Evolutionary conservation across 768 basidiomycete genomes (phyloP).

Genomic region (Trametes punicea): DNA sequence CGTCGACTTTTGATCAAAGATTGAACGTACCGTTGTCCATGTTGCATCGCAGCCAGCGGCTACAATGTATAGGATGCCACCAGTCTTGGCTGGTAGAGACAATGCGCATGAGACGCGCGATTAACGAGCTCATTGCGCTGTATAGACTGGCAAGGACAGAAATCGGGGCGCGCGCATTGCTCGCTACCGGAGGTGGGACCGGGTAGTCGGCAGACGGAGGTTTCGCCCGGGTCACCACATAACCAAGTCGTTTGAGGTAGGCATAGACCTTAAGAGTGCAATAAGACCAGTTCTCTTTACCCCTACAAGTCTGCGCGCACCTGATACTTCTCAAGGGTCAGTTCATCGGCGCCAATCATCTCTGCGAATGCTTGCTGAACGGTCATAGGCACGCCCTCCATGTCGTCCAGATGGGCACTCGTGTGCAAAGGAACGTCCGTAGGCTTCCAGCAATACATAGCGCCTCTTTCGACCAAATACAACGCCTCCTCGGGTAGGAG

Average conservation of each 20-base stretch:
- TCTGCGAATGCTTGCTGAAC: slow-evolving; percentile 88
- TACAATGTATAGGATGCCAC: slow-evolving; percentile 61
- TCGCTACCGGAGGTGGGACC: slow-evolving; percentile 37
- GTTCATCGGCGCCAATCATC: slow-evolving; percentile 74
- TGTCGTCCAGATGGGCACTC: slow-evolving; percentile 31
- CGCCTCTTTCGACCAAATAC: slow-evolving; percentile 89
- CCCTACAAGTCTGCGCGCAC: slow-evolving; percentile 37
- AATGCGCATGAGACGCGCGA: slow-evolving; percentile 31
- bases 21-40: slow-evolving; percentile 49
- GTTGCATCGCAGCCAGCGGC: slow-evolving; percentile 45
- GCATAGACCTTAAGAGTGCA: slow-evolving; percentile 69
- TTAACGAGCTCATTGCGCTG: slow-evolving; percentile 29
- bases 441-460: slow-evolving; percentile 79
- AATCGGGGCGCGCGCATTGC: slow-evolving; percentile 12
- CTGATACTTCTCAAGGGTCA: slow-evolving; percentile 87
- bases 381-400: slow-evolving; percentile 72
- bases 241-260: slow-evolving; percentile 89
- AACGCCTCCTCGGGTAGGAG: slow-evolving; percentile 93
- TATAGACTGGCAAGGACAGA: slow-evolving; percentile 37
- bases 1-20: too few species aligned
- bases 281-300: not conserved
- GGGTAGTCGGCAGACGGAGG: slow-evolving; percentile 57
- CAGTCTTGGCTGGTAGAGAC: slow-evolving; percentile 45
- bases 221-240: slow-evolving; percentile 75
- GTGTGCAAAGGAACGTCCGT: slow-evolving; percentile 23